Evolutionary conservation across 2,329 filamentous ascomycete genomes (phyloP), one percentile per base, ranked within the genome.

Genomic region (Fusarium protoensiforme): DNA sequence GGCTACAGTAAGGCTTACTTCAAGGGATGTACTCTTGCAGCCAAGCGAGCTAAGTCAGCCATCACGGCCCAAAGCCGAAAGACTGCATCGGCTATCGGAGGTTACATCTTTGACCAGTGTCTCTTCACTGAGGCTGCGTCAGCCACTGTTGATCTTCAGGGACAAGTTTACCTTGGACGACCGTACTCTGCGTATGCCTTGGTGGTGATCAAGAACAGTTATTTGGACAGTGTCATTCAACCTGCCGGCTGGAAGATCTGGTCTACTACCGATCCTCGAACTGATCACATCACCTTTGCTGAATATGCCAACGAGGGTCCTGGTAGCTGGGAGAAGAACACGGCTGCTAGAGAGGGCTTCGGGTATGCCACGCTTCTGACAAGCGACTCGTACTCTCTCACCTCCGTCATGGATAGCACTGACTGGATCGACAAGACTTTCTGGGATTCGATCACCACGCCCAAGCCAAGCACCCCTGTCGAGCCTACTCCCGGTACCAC

Each of bases 291-390:
- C 4, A 80, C 83, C 14, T 92, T 88, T 71, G 87, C 82, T 7
- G 91, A 92, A 82, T 92, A 88, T 75, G 82, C 76, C 39, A 92
- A 92, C 78, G 85, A 85, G 1, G 91, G 91, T 10, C 75, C 75
- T 5, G 75, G 75, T 57, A 74, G 70, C 43, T 77, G 75, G 74
- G 75, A 76, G 13, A 77, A 75, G 57, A 77, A 77, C 39, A 54
- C 62, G 0, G 74, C 68, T 0, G 74, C 75, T 2, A 58, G 75
- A 51, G 59, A 75, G 39, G 59, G 48, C 0, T 75, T 77, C 31
- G 75, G 75, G 1, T 74, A 65, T 9, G 74, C 74, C 8, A 77
- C 72, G 2, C 66, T 77, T 4, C 36, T 77, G 2, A 77, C 68
- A 0, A 74, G 60, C 7, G 75, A 77, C n/a, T 56, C 62, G 0